Evolutionary conservation across 208 protist genomes (phyloP), one percentile per base, ranked within the genome.

Genomic region (Leishmania braziliensis): DNA sequence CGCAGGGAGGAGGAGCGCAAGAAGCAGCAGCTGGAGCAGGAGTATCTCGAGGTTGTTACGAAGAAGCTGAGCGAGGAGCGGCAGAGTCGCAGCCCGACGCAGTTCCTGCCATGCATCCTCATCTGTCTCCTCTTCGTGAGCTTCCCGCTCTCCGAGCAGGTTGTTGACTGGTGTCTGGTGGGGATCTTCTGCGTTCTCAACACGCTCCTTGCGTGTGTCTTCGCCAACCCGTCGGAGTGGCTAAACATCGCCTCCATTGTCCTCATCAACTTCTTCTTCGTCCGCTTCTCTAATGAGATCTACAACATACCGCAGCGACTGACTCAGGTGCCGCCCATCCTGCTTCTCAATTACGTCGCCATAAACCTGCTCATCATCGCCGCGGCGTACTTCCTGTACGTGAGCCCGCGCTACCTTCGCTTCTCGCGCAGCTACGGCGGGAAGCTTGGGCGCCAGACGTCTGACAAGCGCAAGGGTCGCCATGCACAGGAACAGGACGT

Each of bases 71-170:
- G 69, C 46, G 84, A 81, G 62, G 77, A 75, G n/a, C 74, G 75
- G 20, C 71, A 74, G 26, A 29, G 53, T 58, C 72, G 77, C 16
- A 80, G 82, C 29, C 60, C 87, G 20, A 82, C 81, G 54, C 65
- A 76, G 43, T 92, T 91, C 66, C 85, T 97, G 69, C 85, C 92
- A 1, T 93, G 80, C 74, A 96, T 97, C 65, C 69, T 96, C 43
- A 89, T 96, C 63, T 91, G 86, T 66, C 88, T 97, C 20, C 54
- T 97, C 10, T 96, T 96, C 62, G 78, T 95, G 14, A 96, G 91
- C 69, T 89, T 97, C 75, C 94, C 94, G 1, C 84, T 97, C 29
- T 94, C 91, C 0, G 92, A 96, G 56, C 86, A 79, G 54, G 84
- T 87, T 29, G 88, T 97, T 6, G 92, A 97, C 77, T 97, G 94